These are phyloP conservation scores for Paramecium biaurelia DNA, from an alignment of 73 alveolate species.

Conservation along the genomic window DNA sequence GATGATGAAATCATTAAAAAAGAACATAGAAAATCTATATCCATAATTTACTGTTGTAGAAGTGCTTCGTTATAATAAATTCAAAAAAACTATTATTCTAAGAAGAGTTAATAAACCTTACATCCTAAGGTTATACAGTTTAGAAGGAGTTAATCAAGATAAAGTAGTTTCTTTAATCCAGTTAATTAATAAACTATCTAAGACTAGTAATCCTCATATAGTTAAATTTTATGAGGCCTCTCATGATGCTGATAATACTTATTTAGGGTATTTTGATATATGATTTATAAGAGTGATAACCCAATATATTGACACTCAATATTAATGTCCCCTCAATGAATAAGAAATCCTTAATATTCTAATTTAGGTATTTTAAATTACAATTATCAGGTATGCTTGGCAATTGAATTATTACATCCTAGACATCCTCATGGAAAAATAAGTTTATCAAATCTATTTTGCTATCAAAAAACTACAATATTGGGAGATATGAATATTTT, in stretches of 20 bases:
- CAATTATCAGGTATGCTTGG: not conserved
- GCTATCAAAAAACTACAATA: not conserved
- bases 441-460: not conserved
- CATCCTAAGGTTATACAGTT: not conserved
- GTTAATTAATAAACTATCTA: not conserved
- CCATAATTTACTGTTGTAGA: not conserved
- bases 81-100: not conserved
- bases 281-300: not conserved
- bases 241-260: not conserved
- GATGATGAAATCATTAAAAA: not conserved
- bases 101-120: not conserved
- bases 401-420: slow-evolving; percentile 30
- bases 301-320: not conserved
- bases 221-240: slow-evolving; percentile 42
- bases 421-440: slow-evolving; percentile 26
- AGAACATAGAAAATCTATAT: not conserved
- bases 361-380: not conserved
- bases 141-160: not conserved
- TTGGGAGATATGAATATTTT: slow-evolving; percentile 32
- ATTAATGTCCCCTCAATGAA: not conserved
- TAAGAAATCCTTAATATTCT: not conserved
- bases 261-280: slow-evolving; percentile 2
- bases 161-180: not conserved
- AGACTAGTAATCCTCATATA: not conserved
- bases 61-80: not conserved